phyloP scores from a whole-genome alignment of 75 land plant species.

The Picea glauca region DNA sequence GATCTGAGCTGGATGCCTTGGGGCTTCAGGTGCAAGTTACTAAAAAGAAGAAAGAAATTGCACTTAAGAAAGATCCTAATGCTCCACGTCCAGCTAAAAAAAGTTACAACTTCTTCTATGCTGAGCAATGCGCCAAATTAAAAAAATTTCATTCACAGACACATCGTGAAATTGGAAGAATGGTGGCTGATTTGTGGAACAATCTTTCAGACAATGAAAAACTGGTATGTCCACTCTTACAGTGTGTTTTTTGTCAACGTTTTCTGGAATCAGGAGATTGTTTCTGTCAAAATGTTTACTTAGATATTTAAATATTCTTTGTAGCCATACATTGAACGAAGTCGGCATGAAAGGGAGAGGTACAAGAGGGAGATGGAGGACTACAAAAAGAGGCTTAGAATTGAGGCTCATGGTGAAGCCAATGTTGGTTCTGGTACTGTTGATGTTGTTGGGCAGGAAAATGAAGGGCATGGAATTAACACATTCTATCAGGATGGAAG shows the following conservation, averaged over 20 bases:
- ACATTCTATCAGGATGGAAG: slow-evolving; percentile 8
- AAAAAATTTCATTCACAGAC: neutral
- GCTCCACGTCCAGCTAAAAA: slow-evolving; percentile 7
- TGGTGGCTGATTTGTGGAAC: slow-evolving; percentile 16
- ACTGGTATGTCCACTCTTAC: neutral
- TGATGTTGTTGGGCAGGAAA: neutral
- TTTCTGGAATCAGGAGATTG: neutral
- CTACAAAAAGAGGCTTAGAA: slow-evolving; percentile 9
- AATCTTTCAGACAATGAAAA: slow-evolving; percentile 11
- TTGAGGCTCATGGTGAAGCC: neutral
- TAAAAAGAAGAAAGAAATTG: slow-evolving; percentile 15
- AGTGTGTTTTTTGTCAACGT: neutral
- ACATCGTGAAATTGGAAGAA: slow-evolving; percentile 6
- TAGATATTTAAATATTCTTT: neutral
- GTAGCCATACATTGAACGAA: slow-evolving; percentile 12
- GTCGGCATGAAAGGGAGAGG: slow-evolving; percentile 7
- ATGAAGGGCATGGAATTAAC: neutral
- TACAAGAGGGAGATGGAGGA: slow-evolving; percentile 13
- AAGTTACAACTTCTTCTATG: slow-evolving; percentile 15
- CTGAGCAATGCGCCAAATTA: slow-evolving; percentile 13
- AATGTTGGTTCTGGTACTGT: neutral
- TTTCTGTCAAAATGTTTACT: neutral
- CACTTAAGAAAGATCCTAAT: slow-evolving; percentile 14
- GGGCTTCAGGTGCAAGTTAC: slow-evolving; percentile 15
- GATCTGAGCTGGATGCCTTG: slow-evolving; percentile 7